phyloP scores from a whole-genome alignment of 2,329 filamentous ascomycete genomes.

The Piedraia hortae region DNA sequence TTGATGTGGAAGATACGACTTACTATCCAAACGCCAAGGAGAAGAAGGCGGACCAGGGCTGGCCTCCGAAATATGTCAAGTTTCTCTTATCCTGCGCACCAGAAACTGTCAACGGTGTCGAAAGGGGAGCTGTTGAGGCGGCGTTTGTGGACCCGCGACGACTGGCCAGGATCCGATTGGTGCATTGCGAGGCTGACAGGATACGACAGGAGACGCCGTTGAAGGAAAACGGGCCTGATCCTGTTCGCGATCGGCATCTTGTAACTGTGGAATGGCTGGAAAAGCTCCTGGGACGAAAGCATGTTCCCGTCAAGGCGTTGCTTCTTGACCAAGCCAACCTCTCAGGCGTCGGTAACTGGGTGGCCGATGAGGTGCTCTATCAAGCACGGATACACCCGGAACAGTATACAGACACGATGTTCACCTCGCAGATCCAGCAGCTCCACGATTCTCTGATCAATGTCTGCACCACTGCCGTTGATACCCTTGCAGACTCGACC shows the following conservation, averaged over 20 bases:
- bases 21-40: slow-evolving; percentile 44
- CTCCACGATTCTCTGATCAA: slow-evolving; percentile 48
- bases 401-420: slow-evolving; percentile 67
- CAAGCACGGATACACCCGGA: slow-evolving; percentile 75
- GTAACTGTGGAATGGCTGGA: slow-evolving; percentile 52
- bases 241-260: slow-evolving; percentile 50
- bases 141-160: slow-evolving; percentile 69
- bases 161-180: slow-evolving; percentile 50
- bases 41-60: slow-evolving; percentile 25
- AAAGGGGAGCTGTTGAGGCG: slow-evolving; percentile 26
- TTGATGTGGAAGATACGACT: slow-evolving; percentile 47
- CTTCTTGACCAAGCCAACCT: slow-evolving; percentile 70
- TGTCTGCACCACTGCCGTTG: slow-evolving; percentile 56
- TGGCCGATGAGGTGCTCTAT: slow-evolving; percentile 82
- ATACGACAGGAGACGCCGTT: slow-evolving; percentile 56
- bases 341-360: slow-evolving; percentile 91
- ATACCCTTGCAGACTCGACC: slow-evolving; percentile 52
- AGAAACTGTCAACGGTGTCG: slow-evolving; percentile 6
- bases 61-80: slow-evolving; percentile 81
- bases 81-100: slow-evolving; percentile 38
- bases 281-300: slow-evolving; percentile 44
- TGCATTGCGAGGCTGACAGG: slow-evolving; percentile 49
- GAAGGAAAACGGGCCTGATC: slow-evolving; percentile 81
- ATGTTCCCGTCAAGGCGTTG: slow-evolving; percentile 68
- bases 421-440: slow-evolving; percentile 37